phyloP scores from a whole-genome alignment of 1,139 yeast genomes.

The Debaryomyces singareniensis region DNA sequence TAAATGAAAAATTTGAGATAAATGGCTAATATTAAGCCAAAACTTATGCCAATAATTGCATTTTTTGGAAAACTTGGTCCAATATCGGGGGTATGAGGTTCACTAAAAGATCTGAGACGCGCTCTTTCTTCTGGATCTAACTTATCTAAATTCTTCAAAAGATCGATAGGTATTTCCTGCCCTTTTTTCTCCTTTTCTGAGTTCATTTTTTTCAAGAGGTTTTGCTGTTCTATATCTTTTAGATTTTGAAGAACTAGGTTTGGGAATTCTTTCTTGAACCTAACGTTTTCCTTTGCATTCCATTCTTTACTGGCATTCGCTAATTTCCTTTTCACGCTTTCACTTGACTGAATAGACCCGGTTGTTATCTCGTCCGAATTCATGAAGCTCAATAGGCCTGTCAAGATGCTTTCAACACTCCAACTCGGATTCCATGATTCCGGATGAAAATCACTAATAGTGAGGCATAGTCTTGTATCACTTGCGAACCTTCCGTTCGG shows the following conservation, averaged over 20 bases:
- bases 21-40: conserved; percentile 24
- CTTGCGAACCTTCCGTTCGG: conserved; percentile 80
- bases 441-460: conserved; percentile 91
- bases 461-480: conserved; percentile 73
- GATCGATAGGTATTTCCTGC: conserved; percentile 5
- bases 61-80: conserved; percentile 7
- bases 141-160: conserved; percentile 14
- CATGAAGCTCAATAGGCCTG: conserved; percentile 85
- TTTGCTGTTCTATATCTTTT: conserved; percentile 14
- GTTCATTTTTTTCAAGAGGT: conserved; percentile 7
- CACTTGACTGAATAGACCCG: conserved; percentile 33
- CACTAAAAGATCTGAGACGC: conserved; percentile 25
- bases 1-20: conserved; percentile 13
- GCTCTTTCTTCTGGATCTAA: conserved; percentile 45
- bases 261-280: conserved; percentile 62
- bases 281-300: conserved; percentile 51
- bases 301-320: conserved; percentile 55
- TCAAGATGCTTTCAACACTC: conserved; percentile 82
- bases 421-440: conserved; percentile 95
- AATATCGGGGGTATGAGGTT: conserved; percentile 7
- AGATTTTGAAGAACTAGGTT: conserved; percentile 52
- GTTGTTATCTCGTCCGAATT: conserved; percentile 44
- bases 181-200: conserved; percentile 6
- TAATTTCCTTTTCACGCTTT: conserved; percentile 28
- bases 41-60: conserved; percentile 23